These are phyloP conservation scores for Coniophora puteana DNA, from an alignment of 1,284 basidiomycete species.

Conservation along the genomic window DNA sequence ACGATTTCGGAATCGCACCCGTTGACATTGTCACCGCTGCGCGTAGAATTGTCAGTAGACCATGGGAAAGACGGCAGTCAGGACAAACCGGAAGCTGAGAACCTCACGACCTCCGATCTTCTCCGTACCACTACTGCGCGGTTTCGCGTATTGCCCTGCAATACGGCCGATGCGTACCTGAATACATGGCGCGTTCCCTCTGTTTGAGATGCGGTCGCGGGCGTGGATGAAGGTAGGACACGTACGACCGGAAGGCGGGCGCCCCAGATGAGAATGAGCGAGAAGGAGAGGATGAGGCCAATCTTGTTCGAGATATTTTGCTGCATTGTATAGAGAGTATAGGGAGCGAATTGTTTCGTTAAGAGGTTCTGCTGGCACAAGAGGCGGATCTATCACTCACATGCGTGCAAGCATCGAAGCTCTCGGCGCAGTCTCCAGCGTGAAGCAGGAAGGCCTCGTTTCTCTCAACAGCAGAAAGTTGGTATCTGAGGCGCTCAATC, in stretches of 20 bases:
- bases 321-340: slow-evolving; percentile 33
- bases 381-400: slow-evolving; percentile 31
- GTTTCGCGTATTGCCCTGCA: slow-evolving; percentile 97
- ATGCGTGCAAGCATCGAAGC: slow-evolving; percentile 87
- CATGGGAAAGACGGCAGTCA: slow-evolving; percentile 1
- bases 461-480: slow-evolving; percentile 78
- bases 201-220: slow-evolving; percentile 9
- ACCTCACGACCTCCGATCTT: slow-evolving; percentile 68
- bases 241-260: slow-evolving; percentile 83
- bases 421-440: slow-evolving; percentile 96
- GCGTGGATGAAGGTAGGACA: slow-evolving; percentile 9
- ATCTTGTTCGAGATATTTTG: slow-evolving; percentile 94
- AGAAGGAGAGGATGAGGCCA: slow-evolving; percentile 93
- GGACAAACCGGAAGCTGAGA: slow-evolving; percentile 71
- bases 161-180: slow-evolving; percentile 87
- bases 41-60: slow-evolving; percentile 7
- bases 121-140: slow-evolving; percentile 86
- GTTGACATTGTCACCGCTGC: slow-evolving; percentile 95
- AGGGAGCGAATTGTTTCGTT: neutral
- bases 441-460: slow-evolving; percentile 93
- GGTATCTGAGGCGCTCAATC: slow-evolving; percentile 84
- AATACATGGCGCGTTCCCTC: too few species aligned
- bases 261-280: slow-evolving; percentile 92
- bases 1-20: slow-evolving; percentile 49
- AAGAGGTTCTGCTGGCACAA: neutral